These are phyloP conservation scores for Phytophthora palmivora DNA, from an alignment of 352 stramenopile species.

Conservation along the genomic window DNA sequence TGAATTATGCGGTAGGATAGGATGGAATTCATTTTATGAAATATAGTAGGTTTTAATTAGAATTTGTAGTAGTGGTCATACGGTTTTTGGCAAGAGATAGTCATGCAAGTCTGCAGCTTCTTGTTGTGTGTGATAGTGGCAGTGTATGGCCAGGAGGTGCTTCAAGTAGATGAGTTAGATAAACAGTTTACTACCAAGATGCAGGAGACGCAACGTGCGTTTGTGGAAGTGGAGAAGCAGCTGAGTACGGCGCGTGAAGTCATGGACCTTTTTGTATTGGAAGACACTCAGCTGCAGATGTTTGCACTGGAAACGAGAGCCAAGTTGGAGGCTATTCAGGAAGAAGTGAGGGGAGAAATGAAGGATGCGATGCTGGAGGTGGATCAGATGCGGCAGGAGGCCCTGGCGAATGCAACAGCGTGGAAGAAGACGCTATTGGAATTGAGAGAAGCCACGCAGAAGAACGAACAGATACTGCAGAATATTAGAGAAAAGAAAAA, in stretches of 20 bases:
- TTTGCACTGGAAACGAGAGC: constrained; percentile 27
- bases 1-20: too few species aligned
- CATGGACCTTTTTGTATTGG: constrained; percentile 29
- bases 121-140: constrained; percentile 5
- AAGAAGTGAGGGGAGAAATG: constrained; percentile 25
- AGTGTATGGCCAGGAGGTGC: neutral
- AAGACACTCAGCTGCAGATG: constrained; percentile 31
- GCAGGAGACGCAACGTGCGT: constrained; percentile 22
- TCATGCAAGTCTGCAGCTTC: constrained; percentile 3
- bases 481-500: constrained; percentile 8
- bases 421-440: constrained; percentile 31
- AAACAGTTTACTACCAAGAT: constrained; percentile 1
- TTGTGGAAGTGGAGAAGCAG: constrained; percentile 28
- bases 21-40: too few species aligned
- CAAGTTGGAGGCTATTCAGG: constrained; percentile 16
- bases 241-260: constrained; percentile 25
- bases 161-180: constrained; percentile 5
- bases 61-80: too few species aligned
- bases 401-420: constrained; percentile 23
- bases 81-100: too few species aligned
- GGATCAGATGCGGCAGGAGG: neutral
- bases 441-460: constrained; percentile 25
- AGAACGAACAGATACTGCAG: constrained; percentile 21
- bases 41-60: too few species aligned
- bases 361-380: constrained; percentile 18